Evolutionary conservation across 2,329 filamentous ascomycete species (phyloP).

Genomic region (Trichophyton verrucosum): DNA sequence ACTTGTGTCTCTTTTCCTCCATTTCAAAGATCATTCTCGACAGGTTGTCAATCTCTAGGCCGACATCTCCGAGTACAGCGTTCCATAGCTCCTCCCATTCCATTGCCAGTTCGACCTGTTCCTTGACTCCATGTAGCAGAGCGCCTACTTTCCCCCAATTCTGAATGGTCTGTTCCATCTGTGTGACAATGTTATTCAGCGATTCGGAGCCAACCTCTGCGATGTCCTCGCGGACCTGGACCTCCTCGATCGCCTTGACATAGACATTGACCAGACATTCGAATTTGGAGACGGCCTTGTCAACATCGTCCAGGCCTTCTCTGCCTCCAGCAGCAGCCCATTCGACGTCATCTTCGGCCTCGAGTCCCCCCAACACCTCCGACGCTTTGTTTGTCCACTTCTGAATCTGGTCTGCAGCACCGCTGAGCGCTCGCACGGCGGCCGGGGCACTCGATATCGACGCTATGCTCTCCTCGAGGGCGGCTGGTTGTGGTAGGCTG

Average conservation of each 20-base stretch:
- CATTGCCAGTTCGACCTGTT: conserved; percentile 92
- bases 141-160: conserved; percentile 76
- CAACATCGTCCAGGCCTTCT: conserved; percentile 43
- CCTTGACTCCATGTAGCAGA: conserved; percentile 66
- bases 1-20: conserved; percentile 86
- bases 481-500: conserved; percentile 71
- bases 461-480: conserved; percentile 69
- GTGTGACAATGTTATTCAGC: conserved; percentile 60
- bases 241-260: conserved; percentile 80
- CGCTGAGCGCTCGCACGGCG: conserved; percentile 71
- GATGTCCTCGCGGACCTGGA: conserved; percentile 71
- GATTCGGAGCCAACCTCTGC: conserved; percentile 56
- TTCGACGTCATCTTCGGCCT: conserved; percentile 93
- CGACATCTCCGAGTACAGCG: conserved; percentile 82
- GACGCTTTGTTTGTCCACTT: conserved; percentile 89
- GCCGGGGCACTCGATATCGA: conserved; percentile 73
- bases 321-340: conserved; percentile 81
- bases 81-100: conserved; percentile 99
- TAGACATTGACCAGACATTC: conserved; percentile 86
- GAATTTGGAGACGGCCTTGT: conserved; percentile 65
- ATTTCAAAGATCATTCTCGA: conserved; percentile 84
- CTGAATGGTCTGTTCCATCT: conserved; percentile 77
- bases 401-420: conserved; percentile 81
- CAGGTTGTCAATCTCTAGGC: conserved; percentile 71
- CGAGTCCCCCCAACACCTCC: conserved; percentile 75